Evolutionary conservation across 1,284 basidiomycete genomes (phyloP).

Genomic region (Ceratobasidium sp.): DNA sequence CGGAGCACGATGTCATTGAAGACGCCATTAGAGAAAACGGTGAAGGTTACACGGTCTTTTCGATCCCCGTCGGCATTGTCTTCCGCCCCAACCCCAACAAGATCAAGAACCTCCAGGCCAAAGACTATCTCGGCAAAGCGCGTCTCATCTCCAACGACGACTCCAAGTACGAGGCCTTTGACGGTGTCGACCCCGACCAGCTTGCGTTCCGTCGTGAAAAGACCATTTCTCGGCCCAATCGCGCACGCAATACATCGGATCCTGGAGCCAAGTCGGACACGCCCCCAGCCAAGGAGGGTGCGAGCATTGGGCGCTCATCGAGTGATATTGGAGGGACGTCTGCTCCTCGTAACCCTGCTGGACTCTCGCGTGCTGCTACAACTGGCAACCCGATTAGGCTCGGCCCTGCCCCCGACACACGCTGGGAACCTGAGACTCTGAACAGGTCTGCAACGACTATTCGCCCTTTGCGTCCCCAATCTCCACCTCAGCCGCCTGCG

Average conservation of each 20-base stretch:
- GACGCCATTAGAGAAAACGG: slow-evolving; percentile 81
- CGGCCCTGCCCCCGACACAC: neutral
- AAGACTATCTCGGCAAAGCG: slow-evolving; percentile 89
- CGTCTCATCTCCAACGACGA: slow-evolving; percentile 81
- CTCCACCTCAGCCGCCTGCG: neutral
- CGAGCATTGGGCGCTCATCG: slow-evolving; percentile 3
- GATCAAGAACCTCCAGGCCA: slow-evolving; percentile 78
- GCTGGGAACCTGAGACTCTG: neutral
- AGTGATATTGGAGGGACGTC: slow-evolving; percentile 28
- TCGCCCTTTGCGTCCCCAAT: slow-evolving; percentile 56
- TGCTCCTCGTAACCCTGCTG: slow-evolving; percentile 11
- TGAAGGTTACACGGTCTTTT: slow-evolving; percentile 83
- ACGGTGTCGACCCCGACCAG: slow-evolving; percentile 62
- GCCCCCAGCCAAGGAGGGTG: neutral
- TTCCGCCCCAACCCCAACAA: slow-evolving; percentile 88
- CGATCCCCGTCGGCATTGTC: slow-evolving; percentile 83
- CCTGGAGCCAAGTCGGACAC: neutral
- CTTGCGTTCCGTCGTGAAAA: slow-evolving; percentile 13
- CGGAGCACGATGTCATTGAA: slow-evolving; percentile 87
- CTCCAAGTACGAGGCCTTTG: slow-evolving; percentile 75
- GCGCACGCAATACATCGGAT: neutral
- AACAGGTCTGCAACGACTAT: slow-evolving; percentile 67
- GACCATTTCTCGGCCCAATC: neutral
- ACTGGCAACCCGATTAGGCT: neutral
- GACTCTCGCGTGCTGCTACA: slow-evolving; percentile 23